Percentiles rank a stretch among this genome's conserved stretches.
Evolutionary conservation across 129 eudicot species (phyloP).

Genomic region (Flaveria sonorensis): DNA sequence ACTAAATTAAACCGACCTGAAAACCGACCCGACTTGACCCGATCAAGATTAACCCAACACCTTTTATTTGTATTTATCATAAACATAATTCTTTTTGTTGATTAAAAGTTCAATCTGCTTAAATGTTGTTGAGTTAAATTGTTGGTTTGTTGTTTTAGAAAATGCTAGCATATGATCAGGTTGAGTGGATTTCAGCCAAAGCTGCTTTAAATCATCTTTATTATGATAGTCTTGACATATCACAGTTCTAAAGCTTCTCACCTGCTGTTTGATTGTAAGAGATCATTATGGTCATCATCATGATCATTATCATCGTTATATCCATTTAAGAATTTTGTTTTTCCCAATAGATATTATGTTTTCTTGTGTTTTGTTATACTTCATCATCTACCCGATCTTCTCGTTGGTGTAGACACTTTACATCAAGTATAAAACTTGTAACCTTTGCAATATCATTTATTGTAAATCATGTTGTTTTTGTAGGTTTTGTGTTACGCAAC

Average conservation of each 20-base stretch:
- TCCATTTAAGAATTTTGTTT: conserved; percentile 8
- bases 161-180: conserved; percentile 85
- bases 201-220: conserved; percentile 84
- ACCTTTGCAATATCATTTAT: no score
- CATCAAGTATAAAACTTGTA: no score
- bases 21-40: no score
- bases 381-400: no score
- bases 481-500: no score
- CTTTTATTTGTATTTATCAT: conserved; percentile 36
- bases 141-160: conserved; percentile 44
- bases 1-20: no score
- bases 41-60: no score
- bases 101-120: neutral
- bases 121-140: neutral
- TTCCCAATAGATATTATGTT: neutral
- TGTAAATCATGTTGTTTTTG: no score
- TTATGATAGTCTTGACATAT: conserved; percentile 75
- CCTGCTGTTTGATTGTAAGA: conserved; percentile 10
- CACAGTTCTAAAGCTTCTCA: conserved; percentile 56
- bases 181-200: conserved; percentile 84
- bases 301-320: conserved; percentile 60
- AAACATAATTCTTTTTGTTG: neutral
- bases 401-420: no score
- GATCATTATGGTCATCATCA: conserved; percentile 67
- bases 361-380: neutral